phyloP scores from a whole-genome alignment of 306 rosid genomes.

The Lathyrus tuberosus region DNA sequence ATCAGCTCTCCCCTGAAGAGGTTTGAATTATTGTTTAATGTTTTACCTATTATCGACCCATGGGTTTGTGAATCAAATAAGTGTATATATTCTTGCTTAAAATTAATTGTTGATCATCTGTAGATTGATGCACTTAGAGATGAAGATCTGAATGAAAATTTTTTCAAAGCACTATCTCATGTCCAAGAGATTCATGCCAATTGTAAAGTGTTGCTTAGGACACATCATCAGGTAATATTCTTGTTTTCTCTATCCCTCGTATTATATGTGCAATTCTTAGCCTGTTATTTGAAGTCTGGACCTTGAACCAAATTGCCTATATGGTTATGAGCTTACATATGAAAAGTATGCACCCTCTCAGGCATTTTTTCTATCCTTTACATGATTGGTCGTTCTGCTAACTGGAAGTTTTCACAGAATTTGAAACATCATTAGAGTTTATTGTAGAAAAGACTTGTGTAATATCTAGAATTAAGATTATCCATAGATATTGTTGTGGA shows the following conservation, averaged over 20 bases:
- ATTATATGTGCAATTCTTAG: conserved; percentile 17
- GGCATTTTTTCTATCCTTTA: conserved; percentile 17
- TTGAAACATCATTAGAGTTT: conserved; percentile 10
- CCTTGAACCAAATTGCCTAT: conserved; percentile 30
- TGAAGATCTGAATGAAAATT: conserved; percentile 72
- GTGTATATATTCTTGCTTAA: conserved; percentile 28
- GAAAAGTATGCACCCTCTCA: conserved; percentile 11
- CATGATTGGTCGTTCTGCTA: conserved; percentile 16
- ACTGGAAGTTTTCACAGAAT: conserved; percentile 5
- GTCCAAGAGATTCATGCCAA: conserved; percentile 96
- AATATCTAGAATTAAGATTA: neutral
- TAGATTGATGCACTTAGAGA: conserved; percentile 86
- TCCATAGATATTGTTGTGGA: conserved; percentile 8
- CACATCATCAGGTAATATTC: conserved; percentile 86
- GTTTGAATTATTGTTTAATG: conserved; percentile 41
- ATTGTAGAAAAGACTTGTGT: conserved; percentile 20
- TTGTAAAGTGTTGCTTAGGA: conserved; percentile 87
- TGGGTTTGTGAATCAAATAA: conserved; percentile 24
- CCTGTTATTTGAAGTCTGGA: conserved; percentile 17
- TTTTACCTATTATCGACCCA: conserved; percentile 24
- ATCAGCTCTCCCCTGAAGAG: conserved; percentile 91
- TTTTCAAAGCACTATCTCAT: conserved; percentile 92
- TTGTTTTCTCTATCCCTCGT: conserved; percentile 11
- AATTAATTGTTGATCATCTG: conserved; percentile 37
- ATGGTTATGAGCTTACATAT: conserved; percentile 23